phyloP scores from a whole-genome alignment of 139 green algal genomes.

The Edaphochlamys debaryana region DNA sequence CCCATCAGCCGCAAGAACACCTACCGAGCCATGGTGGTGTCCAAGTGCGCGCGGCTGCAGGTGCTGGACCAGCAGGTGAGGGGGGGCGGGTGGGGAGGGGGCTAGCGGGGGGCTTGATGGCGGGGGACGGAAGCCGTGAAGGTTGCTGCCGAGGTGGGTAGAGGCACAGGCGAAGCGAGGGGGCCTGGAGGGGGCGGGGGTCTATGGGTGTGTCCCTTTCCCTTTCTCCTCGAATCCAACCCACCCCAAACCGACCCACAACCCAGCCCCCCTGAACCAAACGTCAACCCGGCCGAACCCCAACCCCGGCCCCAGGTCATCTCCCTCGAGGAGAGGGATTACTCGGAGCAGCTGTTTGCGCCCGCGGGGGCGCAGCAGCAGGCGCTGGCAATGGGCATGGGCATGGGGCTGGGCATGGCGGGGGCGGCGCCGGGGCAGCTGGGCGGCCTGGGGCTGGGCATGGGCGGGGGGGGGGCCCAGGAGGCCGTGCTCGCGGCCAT shows the following conservation, averaged over 20 bases:
- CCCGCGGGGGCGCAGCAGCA: neutral
- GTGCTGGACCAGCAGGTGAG: conserved; percentile 58
- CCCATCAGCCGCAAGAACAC: conserved; percentile 68
- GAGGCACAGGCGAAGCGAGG: neutral
- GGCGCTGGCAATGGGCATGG: neutral
- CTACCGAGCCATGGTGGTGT: conserved; percentile 63
- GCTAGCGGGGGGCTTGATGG: too few relatives aligned
- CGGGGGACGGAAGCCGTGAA: too few relatives aligned
- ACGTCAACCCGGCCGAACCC: too few relatives aligned
- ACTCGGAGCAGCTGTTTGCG: conserved; percentile 43
- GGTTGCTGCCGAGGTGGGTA: too few relatives aligned
- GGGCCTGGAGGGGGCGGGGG: neutral
- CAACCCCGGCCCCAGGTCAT: conserved; percentile 38
- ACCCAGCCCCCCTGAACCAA: too few relatives aligned
- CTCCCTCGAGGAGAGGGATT: conserved; percentile 62
- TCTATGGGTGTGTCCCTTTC: too few relatives aligned
- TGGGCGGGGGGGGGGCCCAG: neutral
- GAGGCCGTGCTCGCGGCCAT: neutral
- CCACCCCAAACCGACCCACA: too few relatives aligned
- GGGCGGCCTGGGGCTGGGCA: neutral
- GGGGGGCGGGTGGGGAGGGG: neutral
- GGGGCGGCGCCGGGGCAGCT: neutral
- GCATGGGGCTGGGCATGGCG: conserved; percentile 6
- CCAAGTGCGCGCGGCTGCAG: conserved; percentile 47
- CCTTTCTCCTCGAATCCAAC: too few relatives aligned